Percentiles rank a stretch among this genome's conserved stretches.
Conservation (phyloP, 2,329 filamentous ascomycete species). For the Aspergillus intermedius region DNA sequence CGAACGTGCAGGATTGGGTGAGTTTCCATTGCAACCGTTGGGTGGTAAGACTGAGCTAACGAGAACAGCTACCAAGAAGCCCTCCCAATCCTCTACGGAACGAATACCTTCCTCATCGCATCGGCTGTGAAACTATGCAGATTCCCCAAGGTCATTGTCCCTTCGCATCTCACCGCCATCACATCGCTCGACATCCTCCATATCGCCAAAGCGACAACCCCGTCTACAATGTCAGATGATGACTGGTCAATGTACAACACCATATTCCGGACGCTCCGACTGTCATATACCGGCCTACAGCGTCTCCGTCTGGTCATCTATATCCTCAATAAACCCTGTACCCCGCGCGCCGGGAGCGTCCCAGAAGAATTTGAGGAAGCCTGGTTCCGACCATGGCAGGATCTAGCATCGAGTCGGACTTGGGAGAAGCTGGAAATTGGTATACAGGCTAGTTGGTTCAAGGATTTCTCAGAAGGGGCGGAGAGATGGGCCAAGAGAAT, state of each 20-base stretch:
- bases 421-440: conserved; percentile 3
- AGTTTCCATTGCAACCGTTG: neutral
- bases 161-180: conserved; percentile 1
- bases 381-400: conserved; percentile 2
- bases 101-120: conserved; percentile 2
- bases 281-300: conserved; percentile 1
- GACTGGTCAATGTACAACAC: conserved; percentile 1
- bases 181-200: conserved; percentile 1
- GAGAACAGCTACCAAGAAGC: conserved; percentile 2
- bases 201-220: conserved; percentile 1
- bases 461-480: neutral
- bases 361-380: conserved; percentile 1
- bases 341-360: conserved; percentile 2
- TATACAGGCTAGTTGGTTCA: conserved; percentile 2
- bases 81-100: conserved; percentile 2
- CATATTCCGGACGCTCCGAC: conserved; percentile 1
- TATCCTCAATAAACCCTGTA: conserved; percentile 2
- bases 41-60: neutral
- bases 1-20: conserved; percentile 2
- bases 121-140: conserved; percentile 3
- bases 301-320: conserved; percentile 1
- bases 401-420: conserved; percentile 1
- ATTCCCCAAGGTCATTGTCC: conserved; percentile 1
- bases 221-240: conserved; percentile 1
- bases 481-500: neutral